A percentile compares a stretch with the other conserved stretches of the same genome.
Evolutionary conservation across 345 rosid genomes (phyloP).

Genomic region (Bretschneidera sinensis): DNA sequence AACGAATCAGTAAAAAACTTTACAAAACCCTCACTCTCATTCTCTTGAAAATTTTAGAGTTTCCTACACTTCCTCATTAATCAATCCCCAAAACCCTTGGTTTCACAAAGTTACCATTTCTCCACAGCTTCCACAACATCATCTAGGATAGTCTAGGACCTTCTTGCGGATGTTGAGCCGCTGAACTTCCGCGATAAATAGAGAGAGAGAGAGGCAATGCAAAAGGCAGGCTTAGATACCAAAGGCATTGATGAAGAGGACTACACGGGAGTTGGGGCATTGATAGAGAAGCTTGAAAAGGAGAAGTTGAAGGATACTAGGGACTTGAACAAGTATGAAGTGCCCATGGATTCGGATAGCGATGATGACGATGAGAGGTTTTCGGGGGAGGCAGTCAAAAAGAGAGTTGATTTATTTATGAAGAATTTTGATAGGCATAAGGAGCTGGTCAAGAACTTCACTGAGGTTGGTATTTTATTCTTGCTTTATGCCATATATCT

Average conservation of each 20-base stretch:
- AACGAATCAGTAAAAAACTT: conserved; percentile 19
- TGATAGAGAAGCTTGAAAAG: conserved; percentile 75
- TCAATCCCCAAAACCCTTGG: conserved; percentile 24
- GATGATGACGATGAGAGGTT: conserved; percentile 57
- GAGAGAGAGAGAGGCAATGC: conserved; percentile 67
- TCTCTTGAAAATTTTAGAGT: conserved; percentile 18
- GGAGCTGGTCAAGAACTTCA: conserved; percentile 58
- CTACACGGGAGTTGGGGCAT: conserved; percentile 63
- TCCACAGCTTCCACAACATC: conserved; percentile 23
- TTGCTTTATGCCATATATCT: neutral
- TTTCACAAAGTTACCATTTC: conserved; percentile 33
- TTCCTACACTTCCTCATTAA: conserved; percentile 15
- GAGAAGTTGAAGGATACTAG: conserved; percentile 39
- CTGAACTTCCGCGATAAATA: conserved; percentile 66
- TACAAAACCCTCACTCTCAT: conserved; percentile 1
- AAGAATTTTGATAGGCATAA: conserved; percentile 58
- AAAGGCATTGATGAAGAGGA: conserved; percentile 86
- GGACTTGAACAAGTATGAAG: conserved; percentile 40
- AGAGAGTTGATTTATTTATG: conserved; percentile 31
- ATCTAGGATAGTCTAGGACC: conserved; percentile 34
- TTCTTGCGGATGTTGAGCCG: conserved; percentile 58
- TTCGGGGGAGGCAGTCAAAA: conserved; percentile 33
- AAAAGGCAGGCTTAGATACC: conserved; percentile 57
- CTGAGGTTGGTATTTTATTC: conserved; percentile 38
- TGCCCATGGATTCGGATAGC: conserved; percentile 69